A percentile compares a stretch with the other conserved stretches of the same genome.
phyloP scores from a whole-genome alignment of 2,329 filamentous ascomycete genomes.

The Setomelanomma holmii region DNA sequence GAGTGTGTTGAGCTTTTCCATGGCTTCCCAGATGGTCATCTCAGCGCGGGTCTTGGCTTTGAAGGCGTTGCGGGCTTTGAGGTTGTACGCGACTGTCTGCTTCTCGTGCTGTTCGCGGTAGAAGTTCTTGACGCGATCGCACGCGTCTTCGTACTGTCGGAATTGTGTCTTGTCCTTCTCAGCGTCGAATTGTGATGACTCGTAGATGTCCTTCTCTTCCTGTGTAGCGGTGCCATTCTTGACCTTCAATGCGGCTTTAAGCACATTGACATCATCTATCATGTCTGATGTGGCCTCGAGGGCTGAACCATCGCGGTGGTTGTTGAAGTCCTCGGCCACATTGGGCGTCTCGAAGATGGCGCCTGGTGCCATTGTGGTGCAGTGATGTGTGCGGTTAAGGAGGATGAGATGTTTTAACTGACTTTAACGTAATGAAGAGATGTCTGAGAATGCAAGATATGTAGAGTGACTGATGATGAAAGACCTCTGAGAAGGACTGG shows the following conservation, averaged over 20 bases:
- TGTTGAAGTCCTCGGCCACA: slow-evolving; percentile 53
- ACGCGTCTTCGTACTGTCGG: slow-evolving; percentile 82
- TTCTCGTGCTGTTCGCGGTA: slow-evolving; percentile 76
- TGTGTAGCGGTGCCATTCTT: slow-evolving; percentile 55
- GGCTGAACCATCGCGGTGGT: slow-evolving; percentile 62
- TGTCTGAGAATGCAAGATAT: too few relatives aligned
- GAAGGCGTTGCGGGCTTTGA: slow-evolving; percentile 77
- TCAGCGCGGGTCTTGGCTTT: slow-evolving; percentile 70
- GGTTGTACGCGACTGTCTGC: slow-evolving; percentile 84
- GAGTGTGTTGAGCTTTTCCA: slow-evolving; percentile 89
- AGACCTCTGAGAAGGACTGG: slow-evolving; percentile 6
- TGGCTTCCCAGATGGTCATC: slow-evolving; percentile 90
- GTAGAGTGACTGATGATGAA: slow-evolving; percentile 9
- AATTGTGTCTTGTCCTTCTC: slow-evolving; percentile 82
- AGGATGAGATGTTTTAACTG: too few relatives aligned
- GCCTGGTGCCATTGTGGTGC: slow-evolving; percentile 54
- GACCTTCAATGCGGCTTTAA: slow-evolving; percentile 62
- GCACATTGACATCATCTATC: slow-evolving; percentile 66
- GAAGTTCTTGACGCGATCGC: slow-evolving; percentile 84
- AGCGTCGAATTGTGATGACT: slow-evolving; percentile 71
- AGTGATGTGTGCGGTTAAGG: slow-evolving; percentile 10
- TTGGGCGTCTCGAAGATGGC: slow-evolving; percentile 53
- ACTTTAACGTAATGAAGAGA: slow-evolving; percentile 6
- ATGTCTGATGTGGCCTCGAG: slow-evolving; percentile 66
- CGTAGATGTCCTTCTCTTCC: slow-evolving; percentile 59